Base-by-base conservation (phyloP, 1,139 yeast species). In the Yarrowia galli region DNA sequence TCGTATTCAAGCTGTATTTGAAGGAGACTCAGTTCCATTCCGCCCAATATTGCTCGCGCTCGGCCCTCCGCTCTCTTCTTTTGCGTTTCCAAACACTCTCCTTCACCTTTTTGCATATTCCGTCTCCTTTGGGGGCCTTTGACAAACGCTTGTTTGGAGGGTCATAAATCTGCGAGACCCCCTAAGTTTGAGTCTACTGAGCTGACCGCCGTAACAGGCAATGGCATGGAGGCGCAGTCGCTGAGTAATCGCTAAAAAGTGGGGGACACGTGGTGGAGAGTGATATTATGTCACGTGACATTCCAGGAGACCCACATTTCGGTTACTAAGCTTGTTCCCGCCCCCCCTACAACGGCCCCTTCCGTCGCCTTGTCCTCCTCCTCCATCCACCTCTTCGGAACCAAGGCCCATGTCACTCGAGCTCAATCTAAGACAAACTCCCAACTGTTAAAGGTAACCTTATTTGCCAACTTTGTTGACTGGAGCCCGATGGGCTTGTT, bases 351-450 rank as follows among this genome's bases (percentile, higher is more conserved):
- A n/a, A n/a, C n/a, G n/a, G n/a, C n/a, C n/a, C n/a, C n/a, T n/a
- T n/a, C n/a, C n/a, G n/a, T n/a, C n/a, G n/a, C n/a, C 32, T 28
- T 9, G 32, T 28, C 38, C 8, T 10, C 13, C 12, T 12, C 38
- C 3, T 15, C 40, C 40, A 16, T 13, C 8, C 40, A 15, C 40
- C n/a, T 15, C 40, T 15, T n/a, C 13, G 5, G 12, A 3, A 36
- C 36, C n/a, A 16, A 18, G n/a, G 20, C 58, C 43, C 58, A 36
- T 53, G 58, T 53, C 58, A 53, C 58, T 53, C 58, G 58, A 53
- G 60, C 60, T 53, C 60, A 53, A 53, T 53, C 45, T 53, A 36
- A 53, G 60, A 53, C 60, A 36, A 36, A 53, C 60, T 53, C 60
- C 60, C 60, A 53, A 53, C 60, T 36, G 60, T 53, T 53, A 53